Conservation (phyloP, 306 rosid species). For the Pachyrhizus erosus region DNA sequence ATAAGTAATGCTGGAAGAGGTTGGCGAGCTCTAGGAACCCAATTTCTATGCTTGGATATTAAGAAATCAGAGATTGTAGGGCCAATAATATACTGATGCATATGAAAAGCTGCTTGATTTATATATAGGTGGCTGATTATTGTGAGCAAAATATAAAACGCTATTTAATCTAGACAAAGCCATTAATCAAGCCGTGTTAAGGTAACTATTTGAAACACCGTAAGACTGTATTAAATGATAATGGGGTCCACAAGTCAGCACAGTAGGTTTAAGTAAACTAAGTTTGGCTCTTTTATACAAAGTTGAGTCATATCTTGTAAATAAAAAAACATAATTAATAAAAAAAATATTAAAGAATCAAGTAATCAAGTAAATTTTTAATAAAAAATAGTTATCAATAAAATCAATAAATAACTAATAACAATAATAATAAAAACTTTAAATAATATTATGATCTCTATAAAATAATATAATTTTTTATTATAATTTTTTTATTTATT, state of each 20-base stretch:
- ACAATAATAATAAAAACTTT: too few relatives aligned
- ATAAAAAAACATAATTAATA: too few relatives aligned
- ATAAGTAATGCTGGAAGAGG: slow-evolving; percentile 38
- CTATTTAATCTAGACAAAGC: slow-evolving; percentile 46
- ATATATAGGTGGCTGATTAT: slow-evolving; percentile 28
- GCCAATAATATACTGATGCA: slow-evolving; percentile 36
- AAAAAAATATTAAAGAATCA: too few relatives aligned
- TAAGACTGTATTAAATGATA: slow-evolving; percentile 18
- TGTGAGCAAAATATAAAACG: slow-evolving; percentile 38
- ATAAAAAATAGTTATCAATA: too few relatives aligned
- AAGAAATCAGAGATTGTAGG: slow-evolving; percentile 49
- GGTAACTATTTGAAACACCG: slow-evolving; percentile 23
- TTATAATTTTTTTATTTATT: too few relatives aligned
- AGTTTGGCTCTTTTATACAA: too few relatives aligned
- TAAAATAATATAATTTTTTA: too few relatives aligned
- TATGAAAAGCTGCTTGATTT: slow-evolving; percentile 30
- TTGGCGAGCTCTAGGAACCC: slow-evolving; percentile 38
- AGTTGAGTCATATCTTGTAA: too few relatives aligned
- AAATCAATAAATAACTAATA: too few relatives aligned
- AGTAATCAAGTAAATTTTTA: too few relatives aligned
- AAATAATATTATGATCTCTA: too few relatives aligned
- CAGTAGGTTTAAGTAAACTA: too few relatives aligned
- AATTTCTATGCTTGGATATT: slow-evolving; percentile 5
- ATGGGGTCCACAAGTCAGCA: slow-evolving; percentile 37
- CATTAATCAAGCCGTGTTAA: slow-evolving; percentile 57